Conservation (phyloP, 305 asterid genomes). For the Solanum chacoense region DNA sequence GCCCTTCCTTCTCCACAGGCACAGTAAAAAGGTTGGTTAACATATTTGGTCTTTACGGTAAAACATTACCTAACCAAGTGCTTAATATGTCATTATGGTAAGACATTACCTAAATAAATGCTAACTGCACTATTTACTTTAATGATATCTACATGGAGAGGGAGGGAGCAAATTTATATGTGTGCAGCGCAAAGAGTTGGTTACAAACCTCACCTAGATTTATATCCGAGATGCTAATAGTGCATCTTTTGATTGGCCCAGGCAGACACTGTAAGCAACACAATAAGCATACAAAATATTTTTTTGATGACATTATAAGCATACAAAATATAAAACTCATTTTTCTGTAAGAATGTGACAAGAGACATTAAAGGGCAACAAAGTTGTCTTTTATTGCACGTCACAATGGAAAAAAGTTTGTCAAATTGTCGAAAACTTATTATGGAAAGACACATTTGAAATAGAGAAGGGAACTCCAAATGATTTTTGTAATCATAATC, state of each 20-base stretch:
- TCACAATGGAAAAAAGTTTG: background rate
- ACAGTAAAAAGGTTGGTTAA: background rate
- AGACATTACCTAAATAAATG: background rate
- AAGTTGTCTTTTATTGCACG: background rate
- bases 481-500: background rate
- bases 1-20: background rate
- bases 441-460: background rate
- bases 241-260: background rate
- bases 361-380: background rate
- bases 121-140: background rate
- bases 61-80: background rate
- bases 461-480: background rate
- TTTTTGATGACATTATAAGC: background rate
- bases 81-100: background rate
- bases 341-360: background rate
- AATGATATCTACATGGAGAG: background rate
- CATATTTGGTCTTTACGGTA: background rate
- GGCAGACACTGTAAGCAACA: constrained; percentile 1
- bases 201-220: background rate
- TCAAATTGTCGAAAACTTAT: background rate
- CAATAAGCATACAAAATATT: background rate
- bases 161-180: background rate
- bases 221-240: background rate
- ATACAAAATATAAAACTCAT: background rate
- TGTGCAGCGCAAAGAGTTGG: background rate